Base-by-base conservation (phyloP, 768 basidiomycete species). In the Sutorius australiensis region DNA sequence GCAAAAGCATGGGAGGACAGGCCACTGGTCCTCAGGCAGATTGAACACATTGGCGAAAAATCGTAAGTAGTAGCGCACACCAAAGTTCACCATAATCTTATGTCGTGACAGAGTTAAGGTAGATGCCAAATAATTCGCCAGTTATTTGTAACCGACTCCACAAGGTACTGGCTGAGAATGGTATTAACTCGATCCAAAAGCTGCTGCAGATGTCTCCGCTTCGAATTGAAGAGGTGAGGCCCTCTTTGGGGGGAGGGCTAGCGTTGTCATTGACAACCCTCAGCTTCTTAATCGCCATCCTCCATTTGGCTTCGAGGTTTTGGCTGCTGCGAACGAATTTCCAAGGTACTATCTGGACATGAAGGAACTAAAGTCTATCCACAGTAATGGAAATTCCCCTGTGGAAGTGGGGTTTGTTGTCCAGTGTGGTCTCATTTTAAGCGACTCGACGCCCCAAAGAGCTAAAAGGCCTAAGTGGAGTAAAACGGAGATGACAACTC, bases 1-100 rank as follows among this genome's bases (percentile, higher is more conserved):
- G 91, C 90, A 5, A 92, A 87, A 61, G 86, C 92, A 39, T 98
- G 95, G 95, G 95, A 98, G 61, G 87, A 93, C 61, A 75, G 89
- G 17, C 84, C 92, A 5, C 73, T 85, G 13, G 87, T 95, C 7
- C 78, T 98, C 49, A 80, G 88, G 13, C 95, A 98, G 67, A 78
- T 98, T 46, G 84, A 89, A 32, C 82, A 85, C n/a, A 85, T 98
- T 38, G 95, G 95, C 31, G 91, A 93, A 64, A 92, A 92, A 80
- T 91, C 89, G 90, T 92, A 51, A 66, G 87, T 70, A 13, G 14
- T 38, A 13, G 14, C 9, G 32, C 24, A 32, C 21, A 21, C 30
- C 16, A 33, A 33, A 36, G n/a, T 14, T 13, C 11, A 9, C 44
- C 27, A 14, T 36, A 38, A 14, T 27, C 36, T 56, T n/a, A 63